Conservation (phyloP, 1,284 basidiomycete species). For the Ceratobasidium sp. region DNA sequence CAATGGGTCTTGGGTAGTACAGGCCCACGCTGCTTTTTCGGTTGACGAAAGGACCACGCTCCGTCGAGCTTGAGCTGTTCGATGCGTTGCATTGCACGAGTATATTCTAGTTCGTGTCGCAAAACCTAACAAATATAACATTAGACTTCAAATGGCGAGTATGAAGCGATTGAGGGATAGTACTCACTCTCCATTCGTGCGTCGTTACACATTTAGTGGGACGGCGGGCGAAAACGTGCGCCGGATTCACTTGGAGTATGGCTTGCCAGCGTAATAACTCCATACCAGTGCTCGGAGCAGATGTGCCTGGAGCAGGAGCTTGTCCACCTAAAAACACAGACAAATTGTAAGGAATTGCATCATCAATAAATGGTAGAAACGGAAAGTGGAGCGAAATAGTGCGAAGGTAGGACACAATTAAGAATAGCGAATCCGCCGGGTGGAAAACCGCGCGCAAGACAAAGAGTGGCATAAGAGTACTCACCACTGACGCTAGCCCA, state of each 20-base stretch:
- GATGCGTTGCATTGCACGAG: slow-evolving; percentile 87
- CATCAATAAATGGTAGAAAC: background rate
- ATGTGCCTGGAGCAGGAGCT: slow-evolving; percentile 17
- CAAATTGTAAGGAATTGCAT: background rate
- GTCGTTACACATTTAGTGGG: slow-evolving; percentile 81
- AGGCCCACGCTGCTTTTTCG: slow-evolving; percentile 92
- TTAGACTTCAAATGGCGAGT: no score
- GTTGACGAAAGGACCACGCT: slow-evolving; percentile 94
- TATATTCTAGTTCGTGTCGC: slow-evolving; percentile 78
- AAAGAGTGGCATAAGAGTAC: background rate
- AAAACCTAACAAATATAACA: slow-evolving; percentile 68
- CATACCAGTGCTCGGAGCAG: slow-evolving; percentile 54
- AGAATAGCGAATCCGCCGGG: no score
- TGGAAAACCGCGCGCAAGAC: no score
- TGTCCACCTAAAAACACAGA: slow-evolving; percentile 16
- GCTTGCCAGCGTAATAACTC: slow-evolving; percentile 81
- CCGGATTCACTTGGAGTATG: slow-evolving; percentile 76
- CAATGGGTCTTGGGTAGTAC: slow-evolving; percentile 89
- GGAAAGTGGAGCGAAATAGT: no score
- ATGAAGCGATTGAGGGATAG: slow-evolving; percentile 15
- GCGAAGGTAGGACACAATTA: no score
- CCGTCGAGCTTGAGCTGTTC: slow-evolving; percentile 86
- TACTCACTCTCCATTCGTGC: slow-evolving; percentile 81
- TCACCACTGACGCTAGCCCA: slow-evolving; percentile 38
- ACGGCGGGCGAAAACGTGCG: slow-evolving; percentile 74